phyloP scores from a whole-genome alignment of 495 filamentous ascomycete species.

The Paragyromitra xinjiangensis region DNA sequence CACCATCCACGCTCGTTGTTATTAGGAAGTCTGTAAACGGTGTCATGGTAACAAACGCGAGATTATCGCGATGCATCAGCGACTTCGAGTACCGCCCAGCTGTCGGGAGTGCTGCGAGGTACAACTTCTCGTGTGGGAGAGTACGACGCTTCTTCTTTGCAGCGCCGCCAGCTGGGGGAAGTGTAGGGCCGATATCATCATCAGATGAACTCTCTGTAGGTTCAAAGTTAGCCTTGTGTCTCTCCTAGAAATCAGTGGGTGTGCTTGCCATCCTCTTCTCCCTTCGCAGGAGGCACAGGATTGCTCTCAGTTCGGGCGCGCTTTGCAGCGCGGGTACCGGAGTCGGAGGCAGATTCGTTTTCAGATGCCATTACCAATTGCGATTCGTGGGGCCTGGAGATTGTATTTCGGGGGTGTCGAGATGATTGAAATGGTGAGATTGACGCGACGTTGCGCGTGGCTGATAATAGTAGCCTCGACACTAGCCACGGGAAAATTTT shows the following conservation, averaged over 20 bases:
- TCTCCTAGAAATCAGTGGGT: not conserved
- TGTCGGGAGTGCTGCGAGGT: conserved; percentile 85
- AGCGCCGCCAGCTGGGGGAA: conserved; percentile 72
- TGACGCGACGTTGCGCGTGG: conserved; percentile 11
- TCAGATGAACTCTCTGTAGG: conserved; percentile 76
- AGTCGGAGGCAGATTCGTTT: conserved; percentile 37
- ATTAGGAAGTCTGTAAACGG: conserved; percentile 93
- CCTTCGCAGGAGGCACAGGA: conserved; percentile 15
- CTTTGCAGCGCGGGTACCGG: conserved; percentile 28
- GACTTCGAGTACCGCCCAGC: conserved; percentile 90
- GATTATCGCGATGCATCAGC: conserved; percentile 96
- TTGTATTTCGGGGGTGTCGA: conserved; percentile 32
- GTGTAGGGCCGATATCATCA: conserved; percentile 91
- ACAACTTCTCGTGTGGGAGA: conserved; percentile 86
- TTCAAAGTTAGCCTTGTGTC: conserved; percentile 18
- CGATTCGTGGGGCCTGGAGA: not conserved
- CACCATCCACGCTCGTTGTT: conserved; percentile 88
- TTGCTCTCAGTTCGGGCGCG: conserved; percentile 37
- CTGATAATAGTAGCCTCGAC: not conserved
- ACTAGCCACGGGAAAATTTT: conserved; percentile 20
- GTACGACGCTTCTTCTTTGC: conserved; percentile 74
- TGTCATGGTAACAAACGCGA: conserved; percentile 84
- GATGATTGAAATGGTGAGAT: conserved; percentile 4
- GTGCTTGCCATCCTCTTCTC: conserved; percentile 26
- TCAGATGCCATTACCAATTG: conserved; percentile 34